Evolutionary conservation across 805 yeast genomes (phyloP).

Genomic region (Candida sonorensis): DNA sequence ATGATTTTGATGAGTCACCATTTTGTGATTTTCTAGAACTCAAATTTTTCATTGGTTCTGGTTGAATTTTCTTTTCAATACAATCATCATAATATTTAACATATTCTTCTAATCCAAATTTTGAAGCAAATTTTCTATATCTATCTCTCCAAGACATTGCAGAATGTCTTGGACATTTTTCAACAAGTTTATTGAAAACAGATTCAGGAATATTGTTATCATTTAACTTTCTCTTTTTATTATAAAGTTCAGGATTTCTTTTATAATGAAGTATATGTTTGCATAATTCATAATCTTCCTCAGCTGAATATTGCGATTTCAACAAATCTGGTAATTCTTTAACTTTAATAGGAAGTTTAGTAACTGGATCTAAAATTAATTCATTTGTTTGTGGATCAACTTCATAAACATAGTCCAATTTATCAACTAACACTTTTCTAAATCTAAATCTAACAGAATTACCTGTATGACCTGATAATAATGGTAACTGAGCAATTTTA

Average conservation of each 20-base stretch:
- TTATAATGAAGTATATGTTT: constrained; percentile 19
- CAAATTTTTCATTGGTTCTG: constrained; percentile 53
- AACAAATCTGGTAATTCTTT: constrained; percentile 40
- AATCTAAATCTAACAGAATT: constrained; percentile 65
- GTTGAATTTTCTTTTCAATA: constrained; percentile 30
- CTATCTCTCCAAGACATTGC: constrained; percentile 79
- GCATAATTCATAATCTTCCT: constrained; percentile 61
- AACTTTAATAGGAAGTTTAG: constrained; percentile 35
- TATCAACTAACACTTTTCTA: constrained; percentile 36
- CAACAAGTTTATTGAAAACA: constrained; percentile 33
- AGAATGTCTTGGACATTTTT: constrained; percentile 46
- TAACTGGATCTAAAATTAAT: constrained; percentile 32
- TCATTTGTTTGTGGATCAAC: constrained; percentile 37
- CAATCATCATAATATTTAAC: constrained; percentile 45
- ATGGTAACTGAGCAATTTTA: constrained; percentile 44
- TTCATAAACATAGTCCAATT: constrained; percentile 41
- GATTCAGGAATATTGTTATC: constrained; percentile 27
- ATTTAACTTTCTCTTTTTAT: constrained; percentile 18
- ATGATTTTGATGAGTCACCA: constrained; percentile 14
- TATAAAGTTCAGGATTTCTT: constrained; percentile 12
- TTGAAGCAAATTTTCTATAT: constrained; percentile 59
- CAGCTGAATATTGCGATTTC: constrained; percentile 60
- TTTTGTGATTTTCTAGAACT: constrained; percentile 34
- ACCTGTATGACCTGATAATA: constrained; percentile 61
- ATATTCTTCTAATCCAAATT: constrained; percentile 56